Conservation (phyloP, 164 flowering plant genomes). For the Vitis vinifera region DNA sequence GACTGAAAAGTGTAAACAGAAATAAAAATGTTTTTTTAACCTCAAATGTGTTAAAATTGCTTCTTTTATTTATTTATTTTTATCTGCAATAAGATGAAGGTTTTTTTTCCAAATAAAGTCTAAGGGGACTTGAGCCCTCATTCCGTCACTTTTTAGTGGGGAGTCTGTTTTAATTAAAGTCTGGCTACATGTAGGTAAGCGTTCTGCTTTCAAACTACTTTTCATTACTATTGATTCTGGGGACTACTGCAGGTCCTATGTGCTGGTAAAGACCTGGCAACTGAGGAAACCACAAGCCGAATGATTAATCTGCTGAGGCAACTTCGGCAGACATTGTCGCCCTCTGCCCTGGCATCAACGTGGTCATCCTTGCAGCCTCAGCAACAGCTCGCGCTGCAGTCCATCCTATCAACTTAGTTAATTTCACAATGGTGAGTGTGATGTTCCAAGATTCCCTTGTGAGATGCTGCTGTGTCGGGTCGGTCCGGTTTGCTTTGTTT, state of each 20-base stretch:
- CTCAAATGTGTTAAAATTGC: too few species aligned
- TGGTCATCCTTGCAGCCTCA: slow-evolving; percentile 94
- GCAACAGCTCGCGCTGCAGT: slow-evolving; percentile 86
- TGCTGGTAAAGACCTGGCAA: slow-evolving; percentile 88
- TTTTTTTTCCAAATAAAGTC: too few species aligned
- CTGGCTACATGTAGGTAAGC: too few species aligned
- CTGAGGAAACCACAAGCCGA: slow-evolving; percentile 80
- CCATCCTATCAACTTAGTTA: slow-evolving; percentile 69
- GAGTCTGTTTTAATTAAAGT: too few species aligned
- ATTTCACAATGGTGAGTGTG: background rate
- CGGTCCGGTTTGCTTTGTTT: slow-evolving; percentile 13
- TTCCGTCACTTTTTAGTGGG: too few species aligned
- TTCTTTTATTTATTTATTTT: too few species aligned
- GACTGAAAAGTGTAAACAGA: too few species aligned
- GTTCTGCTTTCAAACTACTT: background rate
- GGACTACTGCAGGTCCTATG: slow-evolving; percentile 54
- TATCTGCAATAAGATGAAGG: too few species aligned
- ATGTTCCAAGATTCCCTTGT: background rate
- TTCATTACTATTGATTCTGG: background rate
- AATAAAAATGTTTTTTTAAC: too few species aligned
- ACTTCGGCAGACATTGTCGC: slow-evolving; percentile 90
- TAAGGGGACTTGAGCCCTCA: too few species aligned
- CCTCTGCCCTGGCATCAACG: slow-evolving; percentile 73
- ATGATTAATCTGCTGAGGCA: slow-evolving; percentile 86
- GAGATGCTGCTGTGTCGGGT: slow-evolving; percentile 2